Evolutionary conservation across 2,329 filamentous ascomycete genomes (phyloP).

Genomic region (Colletotrichum camelliae): DNA sequence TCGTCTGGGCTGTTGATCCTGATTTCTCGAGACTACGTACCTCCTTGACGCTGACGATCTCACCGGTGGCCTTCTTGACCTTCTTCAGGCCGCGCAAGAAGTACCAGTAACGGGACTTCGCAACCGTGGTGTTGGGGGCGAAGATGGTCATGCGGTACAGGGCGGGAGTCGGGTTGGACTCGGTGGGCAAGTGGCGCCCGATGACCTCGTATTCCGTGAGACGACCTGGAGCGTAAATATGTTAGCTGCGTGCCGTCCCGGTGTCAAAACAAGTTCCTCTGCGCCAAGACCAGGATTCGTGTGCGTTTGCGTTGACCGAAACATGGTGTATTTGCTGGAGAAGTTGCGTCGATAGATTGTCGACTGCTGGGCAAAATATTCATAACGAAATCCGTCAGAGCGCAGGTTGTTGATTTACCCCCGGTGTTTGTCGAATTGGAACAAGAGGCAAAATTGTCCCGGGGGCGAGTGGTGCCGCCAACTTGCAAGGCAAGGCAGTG

Average conservation of each 20-base stretch:
- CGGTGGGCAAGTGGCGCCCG: constrained; percentile 97
- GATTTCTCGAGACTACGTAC: constrained; percentile 60
- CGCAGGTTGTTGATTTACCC: background rate
- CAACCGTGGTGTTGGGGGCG: constrained; percentile 95
- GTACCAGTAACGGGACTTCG: constrained; percentile 99
- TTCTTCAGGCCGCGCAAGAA: constrained; percentile 99
- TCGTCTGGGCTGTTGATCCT: background rate
- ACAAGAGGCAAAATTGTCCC: background rate
- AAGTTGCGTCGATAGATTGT: background rate
- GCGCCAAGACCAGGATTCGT: background rate
- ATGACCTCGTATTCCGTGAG: constrained; percentile 99
- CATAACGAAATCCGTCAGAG: background rate
- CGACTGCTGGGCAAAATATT: background rate
- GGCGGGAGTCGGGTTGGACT: constrained; percentile 95
- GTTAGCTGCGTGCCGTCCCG: constrained; percentile 33
- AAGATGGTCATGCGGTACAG: constrained; percentile 99
- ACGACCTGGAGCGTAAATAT: constrained; percentile 72
- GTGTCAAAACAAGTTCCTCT: background rate
- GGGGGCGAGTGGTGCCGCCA: background rate
- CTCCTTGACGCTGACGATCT: constrained; percentile 97
- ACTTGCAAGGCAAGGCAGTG: background rate
- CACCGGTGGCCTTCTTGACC: constrained; percentile 99
- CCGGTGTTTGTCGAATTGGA: background rate
- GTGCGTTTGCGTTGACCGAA: background rate
- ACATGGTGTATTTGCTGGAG: background rate